Evolutionary conservation across 768 basidiomycete genomes (phyloP), one percentile per base, ranked within the genome.

Genomic region (Rhizopogon rudus): DNA sequence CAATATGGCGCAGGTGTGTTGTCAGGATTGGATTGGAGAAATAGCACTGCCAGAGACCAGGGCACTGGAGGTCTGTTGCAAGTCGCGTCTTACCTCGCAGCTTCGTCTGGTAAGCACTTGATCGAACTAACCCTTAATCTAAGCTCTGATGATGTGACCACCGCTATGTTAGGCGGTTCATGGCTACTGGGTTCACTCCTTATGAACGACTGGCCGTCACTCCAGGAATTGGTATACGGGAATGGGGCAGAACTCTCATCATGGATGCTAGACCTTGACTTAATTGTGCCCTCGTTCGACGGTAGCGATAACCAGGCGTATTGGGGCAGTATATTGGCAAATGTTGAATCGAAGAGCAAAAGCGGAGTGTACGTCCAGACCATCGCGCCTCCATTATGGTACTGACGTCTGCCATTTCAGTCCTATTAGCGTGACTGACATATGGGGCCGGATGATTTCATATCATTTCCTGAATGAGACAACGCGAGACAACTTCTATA

Each of bases 391-490:
- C 20, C 10, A 13, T 33, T 42, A 53, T 40, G 42, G 42, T 31
- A 3, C 42, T 20, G 5, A 42, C 49, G 3, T 42, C 46, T 46
- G 6, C 42, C 1, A 40, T 31, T 52, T 0, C 57, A 87, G 86
- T 40, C 79, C 85, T 63, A 85, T 83, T 17, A 86, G 84, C 53
- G 55, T 87, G 44, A 80, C 80, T 1, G 87, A 90, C 63, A 71
- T 82, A 6, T 88, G 84, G 77, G 73, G 67, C 0, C 81, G 86
- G 1, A 79, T 83, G 65, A 76, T 91, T 35, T 78, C 84, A 1
- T 86, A 86, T 59, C 89, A 91, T 65, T 90, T 90, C 61, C 70
- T 87, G 55, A 88, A 84, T 62, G 80, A 82, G 51, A 90, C 87
- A 0, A 73, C 76, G 6, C 71, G 76, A 14, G 54, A 52, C 9